A percentile compares a stretch with the other conserved stretches of the same genome.
Evolutionary conservation across 192 early-diverging fungal genomes (phyloP).

Genomic region (Backusella westeae): DNA sequence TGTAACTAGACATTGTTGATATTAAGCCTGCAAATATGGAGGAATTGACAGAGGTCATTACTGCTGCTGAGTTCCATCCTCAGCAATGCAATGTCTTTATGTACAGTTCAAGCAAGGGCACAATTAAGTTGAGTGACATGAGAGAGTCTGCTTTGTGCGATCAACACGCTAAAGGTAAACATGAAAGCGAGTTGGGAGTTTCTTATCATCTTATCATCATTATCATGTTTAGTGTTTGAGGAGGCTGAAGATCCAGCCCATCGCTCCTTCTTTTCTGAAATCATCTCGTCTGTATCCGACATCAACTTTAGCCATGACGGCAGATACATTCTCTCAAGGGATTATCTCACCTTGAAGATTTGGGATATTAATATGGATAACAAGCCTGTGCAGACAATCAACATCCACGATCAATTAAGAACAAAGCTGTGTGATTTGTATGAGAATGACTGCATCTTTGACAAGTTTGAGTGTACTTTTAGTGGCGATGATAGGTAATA

Average conservation of each 20-base stretch:
- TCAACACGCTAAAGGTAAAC: slow-evolving; percentile 80
- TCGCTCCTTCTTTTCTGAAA: slow-evolving; percentile 99
- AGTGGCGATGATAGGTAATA: slow-evolving; percentile 87
- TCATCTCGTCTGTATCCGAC: slow-evolving; percentile 98
- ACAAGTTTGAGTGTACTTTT: slow-evolving; percentile 99
- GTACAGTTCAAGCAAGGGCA: slow-evolving; percentile 98
- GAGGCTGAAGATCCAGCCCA: slow-evolving; percentile 91
- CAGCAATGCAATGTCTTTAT: slow-evolving; percentile 94
- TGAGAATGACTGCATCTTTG: slow-evolving; percentile 99
- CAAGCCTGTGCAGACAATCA: slow-evolving; percentile 90
- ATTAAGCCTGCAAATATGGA: slow-evolving; percentile 99
- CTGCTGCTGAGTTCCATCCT: slow-evolving; percentile 98
- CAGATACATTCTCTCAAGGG: slow-evolving; percentile 94
- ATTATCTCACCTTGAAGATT: slow-evolving; percentile 95
- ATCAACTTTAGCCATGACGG: slow-evolving; percentile 95
- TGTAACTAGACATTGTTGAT: slow-evolving; percentile 88
- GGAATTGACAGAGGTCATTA: slow-evolving; percentile 98
- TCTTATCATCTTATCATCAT: not conserved
- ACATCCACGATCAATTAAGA: slow-evolving; percentile 93
- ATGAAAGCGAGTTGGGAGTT: not conserved
- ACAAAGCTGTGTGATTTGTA: slow-evolving; percentile 97
- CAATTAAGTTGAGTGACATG: slow-evolving; percentile 98
- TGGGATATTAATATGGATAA: slow-evolving; percentile 99
- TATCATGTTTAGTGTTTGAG: slow-evolving; percentile 70
- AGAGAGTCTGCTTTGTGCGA: slow-evolving; percentile 93